Evolutionary conservation across 2,329 filamentous ascomycete species (phyloP), one percentile per base, ranked within the genome.

Genomic region (Ambrosiella cleistominuta): DNA sequence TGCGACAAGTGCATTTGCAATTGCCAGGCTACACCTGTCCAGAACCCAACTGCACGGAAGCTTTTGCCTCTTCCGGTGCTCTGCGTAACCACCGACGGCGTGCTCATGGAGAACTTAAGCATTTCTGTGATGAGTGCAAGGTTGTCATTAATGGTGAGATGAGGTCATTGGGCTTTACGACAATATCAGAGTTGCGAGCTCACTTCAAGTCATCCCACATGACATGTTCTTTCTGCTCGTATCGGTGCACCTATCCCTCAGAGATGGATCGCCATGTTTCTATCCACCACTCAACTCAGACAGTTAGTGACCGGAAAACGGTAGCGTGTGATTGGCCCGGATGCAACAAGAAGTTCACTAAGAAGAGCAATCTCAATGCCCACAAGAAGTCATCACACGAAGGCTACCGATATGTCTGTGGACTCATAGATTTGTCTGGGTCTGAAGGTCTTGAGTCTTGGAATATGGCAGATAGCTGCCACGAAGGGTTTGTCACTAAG

Each of bases 381-480:
- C 91, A 97, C 66, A 74, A 91, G 57, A 82, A 84, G 59, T 83
- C 80, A 9, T 82, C 84, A 0, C 91, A 96, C 66, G 78, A 88
- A 63, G 84, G 87, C 15, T 73, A 82, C 63, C 81, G 82, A 8
- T 96, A 87, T 66, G 74, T 87, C n/a, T 96, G 91, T 65, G 87
- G 87, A 13, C 71, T 82, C 53, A 77, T 81, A 9, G 80, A 85
- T 63, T 71, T 89, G n/a, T 55, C 57, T 4, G 13, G 44, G 8
- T 52, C 51, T 11, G 57, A 56, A 6, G 80, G 80, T 50, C 70
- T 93, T 1, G 69, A 72, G 8, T 73, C 69, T 5, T 95, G 88
- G 85, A 73, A 79, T 59, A 77, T 75, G 19, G 70, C 75, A 8
- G 75, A 81, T 55, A 86, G 84, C 13, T 97, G 91, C 66, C 86